phyloP scores from a whole-genome alignment of 306 rosid species.

The Albizia julibrissin region DNA sequence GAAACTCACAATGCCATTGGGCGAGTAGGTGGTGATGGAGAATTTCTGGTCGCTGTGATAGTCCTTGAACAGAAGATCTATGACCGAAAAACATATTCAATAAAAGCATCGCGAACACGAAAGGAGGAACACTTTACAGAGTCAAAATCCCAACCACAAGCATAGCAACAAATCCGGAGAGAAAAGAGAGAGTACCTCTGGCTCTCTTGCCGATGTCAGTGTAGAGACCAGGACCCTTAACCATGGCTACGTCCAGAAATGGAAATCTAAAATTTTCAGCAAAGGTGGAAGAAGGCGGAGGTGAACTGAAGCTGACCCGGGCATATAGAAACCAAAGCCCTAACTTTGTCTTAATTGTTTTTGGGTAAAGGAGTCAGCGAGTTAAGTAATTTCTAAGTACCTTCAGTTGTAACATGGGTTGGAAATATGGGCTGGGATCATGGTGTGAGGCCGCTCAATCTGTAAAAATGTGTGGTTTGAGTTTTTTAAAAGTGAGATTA shows the following conservation, averaged over 20 bases:
- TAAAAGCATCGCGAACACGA: neutral
- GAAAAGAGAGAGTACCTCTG: conserved; percentile 54
- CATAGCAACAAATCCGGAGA: neutral
- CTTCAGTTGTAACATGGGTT: no score
- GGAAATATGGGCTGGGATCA: no score
- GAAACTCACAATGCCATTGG: conserved; percentile 83
- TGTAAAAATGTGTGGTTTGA: no score
- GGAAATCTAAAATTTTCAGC: conserved; percentile 25
- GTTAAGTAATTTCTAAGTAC: no score
- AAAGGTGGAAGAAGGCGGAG: neutral
- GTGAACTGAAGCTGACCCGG: neutral
- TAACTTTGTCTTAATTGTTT: conserved; percentile 21
- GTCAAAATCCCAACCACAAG: neutral
- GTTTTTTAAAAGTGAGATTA: no score
- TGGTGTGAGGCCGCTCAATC: no score
- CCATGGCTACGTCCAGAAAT: conserved; percentile 50
- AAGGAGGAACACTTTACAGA: neutral
- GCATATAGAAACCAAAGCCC: conserved; percentile 41
- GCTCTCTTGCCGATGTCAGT: conserved; percentile 86
- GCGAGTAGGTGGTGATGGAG: conserved; percentile 82
- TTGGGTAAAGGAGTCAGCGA: no score
- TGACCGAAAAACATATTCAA: neutral
- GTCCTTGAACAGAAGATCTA: conserved; percentile 79
- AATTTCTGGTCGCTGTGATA: conserved; percentile 93
- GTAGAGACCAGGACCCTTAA: conserved; percentile 95